Evolutionary conservation across 2,329 filamentous ascomycete genomes (phyloP).

Genomic region (Septoria petroselini): DNA sequence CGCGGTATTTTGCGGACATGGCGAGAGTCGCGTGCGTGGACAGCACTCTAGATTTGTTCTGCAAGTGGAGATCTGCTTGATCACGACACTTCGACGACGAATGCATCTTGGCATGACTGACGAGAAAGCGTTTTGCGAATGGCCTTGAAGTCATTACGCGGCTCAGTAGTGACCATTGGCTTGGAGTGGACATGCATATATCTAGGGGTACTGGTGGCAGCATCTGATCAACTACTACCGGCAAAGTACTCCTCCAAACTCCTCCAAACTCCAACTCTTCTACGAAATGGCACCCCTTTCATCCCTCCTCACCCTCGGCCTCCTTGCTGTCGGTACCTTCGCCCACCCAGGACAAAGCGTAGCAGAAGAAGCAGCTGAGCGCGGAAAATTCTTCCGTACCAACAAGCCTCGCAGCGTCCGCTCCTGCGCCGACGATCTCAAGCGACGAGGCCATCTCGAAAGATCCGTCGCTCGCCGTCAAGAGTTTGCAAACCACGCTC

Average conservation of each 20-base stretch:
- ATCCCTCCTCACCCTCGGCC: constrained; percentile 20
- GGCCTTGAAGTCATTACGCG: constrained; percentile 8
- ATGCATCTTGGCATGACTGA: constrained; percentile 1
- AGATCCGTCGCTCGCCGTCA: constrained; percentile 27
- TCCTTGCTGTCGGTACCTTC: constrained; percentile 18
- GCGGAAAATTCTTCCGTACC: constrained; percentile 22
- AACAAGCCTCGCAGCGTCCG: constrained; percentile 26
- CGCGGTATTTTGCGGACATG: neutral
- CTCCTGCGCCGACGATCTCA: constrained; percentile 25
- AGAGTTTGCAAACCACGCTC: constrained; percentile 23
- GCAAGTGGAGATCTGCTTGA: neutral
- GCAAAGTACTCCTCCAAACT: neutral
- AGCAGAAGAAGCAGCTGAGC: constrained; percentile 26
- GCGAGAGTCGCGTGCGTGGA: neutral
- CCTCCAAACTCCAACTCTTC: neutral
- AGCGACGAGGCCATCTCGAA: constrained; percentile 24
- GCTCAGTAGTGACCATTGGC: neutral
- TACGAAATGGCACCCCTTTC: constrained; percentile 19
- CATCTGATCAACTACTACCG: neutral
- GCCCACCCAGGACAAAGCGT: constrained; percentile 30
- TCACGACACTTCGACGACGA: constrained; percentile 2
- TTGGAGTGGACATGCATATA: constrained; percentile 3
- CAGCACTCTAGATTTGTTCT: neutral
- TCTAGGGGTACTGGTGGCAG: neutral
- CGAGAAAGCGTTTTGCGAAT: neutral